Base-by-base conservation (phyloP, 805 yeast genomes). In the Saccharomycopsis microspora region DNA sequence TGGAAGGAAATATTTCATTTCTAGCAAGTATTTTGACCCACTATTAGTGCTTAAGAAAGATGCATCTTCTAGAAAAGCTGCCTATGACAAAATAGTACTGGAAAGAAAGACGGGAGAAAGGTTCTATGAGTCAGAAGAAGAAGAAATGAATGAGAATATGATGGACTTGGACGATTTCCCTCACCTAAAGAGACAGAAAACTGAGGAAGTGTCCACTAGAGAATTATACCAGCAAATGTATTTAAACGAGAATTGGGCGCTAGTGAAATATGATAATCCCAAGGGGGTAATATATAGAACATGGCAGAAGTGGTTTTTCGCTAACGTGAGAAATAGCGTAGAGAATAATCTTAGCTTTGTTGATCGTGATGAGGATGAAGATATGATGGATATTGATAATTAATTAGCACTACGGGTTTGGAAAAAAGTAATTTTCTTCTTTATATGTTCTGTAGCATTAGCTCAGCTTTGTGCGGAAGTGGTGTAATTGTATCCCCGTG, bases 151-250 rank as follows among this genome's bases (percentile, higher is more conserved):
- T 32, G 39, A 29, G 4, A 45, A 49, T 27, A 5, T 19, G 6
- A 49, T 49, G 53, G 50, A 46, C 8, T 39, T 49, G 28, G 53
- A 49, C 39, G 43, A 33, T 6, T 36, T 29, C 27, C 11, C 32
- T 3, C 49, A 19, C 44, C 43, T 8, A 43, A 40, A 36, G 44
- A 41, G 37, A 37, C 32, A 3, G 9, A 29, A 19, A 19, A 19
- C 19, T 19, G 19, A 19, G 19, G 19, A 19, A 1, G 32, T 44
- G 6, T 36, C 56, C 37, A 47, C 48, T 27, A 48, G 54, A 33
- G 53, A 47, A 30, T 39, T 50, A 2, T 50, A 50, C 30, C 37
- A 50, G 9, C 29, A 34, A 36, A 38, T 50, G 44, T 50, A 50
- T 32, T n/a, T 50, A 9, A 43, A 11, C 10, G 40, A 41, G 32